Evolutionary conservation across 139 green algal species (phyloP).

Genomic region (Chlamydomonas eustigma): DNA sequence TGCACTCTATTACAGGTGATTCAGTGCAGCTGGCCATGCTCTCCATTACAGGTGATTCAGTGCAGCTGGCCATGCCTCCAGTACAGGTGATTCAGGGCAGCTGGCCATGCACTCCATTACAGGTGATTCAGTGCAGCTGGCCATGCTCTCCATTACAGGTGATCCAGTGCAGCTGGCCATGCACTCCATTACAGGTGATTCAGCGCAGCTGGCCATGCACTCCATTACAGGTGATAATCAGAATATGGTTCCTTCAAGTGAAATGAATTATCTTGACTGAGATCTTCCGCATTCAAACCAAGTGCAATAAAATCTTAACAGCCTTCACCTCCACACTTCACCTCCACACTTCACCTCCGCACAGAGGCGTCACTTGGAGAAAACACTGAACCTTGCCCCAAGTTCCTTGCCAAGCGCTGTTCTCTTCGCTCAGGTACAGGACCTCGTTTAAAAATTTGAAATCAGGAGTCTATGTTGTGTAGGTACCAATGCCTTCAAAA

Average conservation of each 20-base stretch:
- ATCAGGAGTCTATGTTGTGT: too few relatives aligned
- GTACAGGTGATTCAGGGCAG: conserved; percentile 13
- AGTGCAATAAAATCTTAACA: too few relatives aligned
- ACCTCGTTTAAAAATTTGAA: too few relatives aligned
- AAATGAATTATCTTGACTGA: too few relatives aligned
- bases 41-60: neutral
- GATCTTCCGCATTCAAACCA: too few relatives aligned
- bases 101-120: neutral
- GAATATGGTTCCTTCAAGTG: too few relatives aligned
- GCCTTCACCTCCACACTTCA: too few relatives aligned
- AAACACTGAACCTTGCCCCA: neutral
- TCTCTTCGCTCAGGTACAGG: conserved; percentile 9
- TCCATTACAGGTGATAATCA: too few relatives aligned
- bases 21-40: too few relatives aligned
- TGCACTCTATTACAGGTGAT: neutral
- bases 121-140: conserved; percentile 9
- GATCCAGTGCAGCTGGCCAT: conserved; percentile 9
- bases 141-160: neutral
- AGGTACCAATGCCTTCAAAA: too few relatives aligned
- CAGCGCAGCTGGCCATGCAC: too few relatives aligned
- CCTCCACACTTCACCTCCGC: too few relatives aligned
- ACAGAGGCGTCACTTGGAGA: conserved; percentile 5
- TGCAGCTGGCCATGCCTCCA: conserved; percentile 3
- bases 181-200: neutral
- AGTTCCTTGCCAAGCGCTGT: neutral